Evolutionary conservation across 192 early-diverging fungal genomes (phyloP), one percentile per base, ranked within the genome.

Genomic region (Backusella tarrabulga): DNA sequence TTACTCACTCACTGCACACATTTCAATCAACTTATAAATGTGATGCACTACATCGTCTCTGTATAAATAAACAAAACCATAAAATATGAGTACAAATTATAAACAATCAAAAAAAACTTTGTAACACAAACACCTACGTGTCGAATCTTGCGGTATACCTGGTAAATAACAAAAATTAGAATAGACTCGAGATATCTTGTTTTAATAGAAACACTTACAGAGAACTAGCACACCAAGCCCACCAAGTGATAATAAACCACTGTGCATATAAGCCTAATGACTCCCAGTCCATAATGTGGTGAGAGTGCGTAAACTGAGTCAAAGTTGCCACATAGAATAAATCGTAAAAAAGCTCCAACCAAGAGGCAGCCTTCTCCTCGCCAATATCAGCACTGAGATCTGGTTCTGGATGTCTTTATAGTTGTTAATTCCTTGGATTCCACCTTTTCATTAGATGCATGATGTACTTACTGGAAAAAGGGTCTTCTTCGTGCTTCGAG

Each of bases 241-340:
- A 87, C 86, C 84, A 87, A 76, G 83, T 85, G 29, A 87, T 85
- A 19, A 85, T 60, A 73, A 87, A 87, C 86, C 86, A 85, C n/a
- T 76, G 76, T 17, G 84, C 75, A 74, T 85, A 87, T 42, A 81
- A 41, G 17, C 77, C 79, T 14, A 87, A 71, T 11, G 86, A 80
- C 3, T 54, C 36, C 36, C 79, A 76, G 56, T 83, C 78, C 14
- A 80, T 84, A 32, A 87, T 87, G 38, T 80, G 80, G 63, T 85
- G 84, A 14, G 72, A 76, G 42, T 87, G 86, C 0, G 86, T 87
- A 35, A 87, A 87, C 32, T 85, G 75, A 12, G 84, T 84, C 42
- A 87, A 67, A 12, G 81, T 87, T 2, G 86, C 86, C 0, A 87
- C 81, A 52, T 81, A 87, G n/a, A 87, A 79, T 23, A 87, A 68